Conservation (phyloP, 768 basidiomycete genomes). For the Leucocoprinus sp. region DNA sequence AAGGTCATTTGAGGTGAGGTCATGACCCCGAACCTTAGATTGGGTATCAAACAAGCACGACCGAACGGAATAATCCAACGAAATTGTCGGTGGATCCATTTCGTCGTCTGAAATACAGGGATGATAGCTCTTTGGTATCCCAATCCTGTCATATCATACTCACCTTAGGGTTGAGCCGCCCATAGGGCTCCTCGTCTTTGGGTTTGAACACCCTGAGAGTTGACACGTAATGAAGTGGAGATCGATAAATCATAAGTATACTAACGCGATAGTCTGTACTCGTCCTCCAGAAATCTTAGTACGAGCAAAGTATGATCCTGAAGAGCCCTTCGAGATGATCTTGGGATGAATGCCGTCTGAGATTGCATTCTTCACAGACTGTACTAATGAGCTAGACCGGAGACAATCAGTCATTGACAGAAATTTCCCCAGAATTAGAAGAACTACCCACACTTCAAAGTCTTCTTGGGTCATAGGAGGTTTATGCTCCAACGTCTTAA, state of each 20-base stretch:
- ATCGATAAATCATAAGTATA: constrained; percentile 10
- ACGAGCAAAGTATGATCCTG: constrained; percentile 89
- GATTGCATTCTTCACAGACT: constrained; percentile 64
- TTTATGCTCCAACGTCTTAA: constrained; percentile 78
- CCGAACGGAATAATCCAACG: constrained; percentile 90
- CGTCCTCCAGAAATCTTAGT: constrained; percentile 60
- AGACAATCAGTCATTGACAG: constrained; percentile 3
- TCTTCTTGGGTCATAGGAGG: constrained; percentile 66
- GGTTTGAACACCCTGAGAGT: constrained; percentile 76
- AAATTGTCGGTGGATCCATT: constrained; percentile 86
- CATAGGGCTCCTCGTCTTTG: constrained; percentile 87
- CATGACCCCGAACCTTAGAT: constrained; percentile 51
- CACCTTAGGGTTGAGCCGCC: constrained; percentile 80
- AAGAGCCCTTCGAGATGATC: constrained; percentile 85
- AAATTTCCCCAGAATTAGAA: background rate
- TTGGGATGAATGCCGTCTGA: constrained; percentile 77
- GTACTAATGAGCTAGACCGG: constrained; percentile 41
- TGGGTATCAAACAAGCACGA: constrained; percentile 81
- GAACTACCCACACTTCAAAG: constrained; percentile 53
- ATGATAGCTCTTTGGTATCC: background rate
- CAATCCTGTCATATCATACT: background rate
- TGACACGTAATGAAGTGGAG: background rate
- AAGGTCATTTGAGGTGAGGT: constrained; percentile 1
- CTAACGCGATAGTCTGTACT: constrained; percentile 76
- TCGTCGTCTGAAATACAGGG: constrained; percentile 51